A percentile compares a stretch with the other conserved stretches of the same genome.
Conservation (phyloP, 1,284 basidiomycete species). For the Athelia sp. region DNA sequence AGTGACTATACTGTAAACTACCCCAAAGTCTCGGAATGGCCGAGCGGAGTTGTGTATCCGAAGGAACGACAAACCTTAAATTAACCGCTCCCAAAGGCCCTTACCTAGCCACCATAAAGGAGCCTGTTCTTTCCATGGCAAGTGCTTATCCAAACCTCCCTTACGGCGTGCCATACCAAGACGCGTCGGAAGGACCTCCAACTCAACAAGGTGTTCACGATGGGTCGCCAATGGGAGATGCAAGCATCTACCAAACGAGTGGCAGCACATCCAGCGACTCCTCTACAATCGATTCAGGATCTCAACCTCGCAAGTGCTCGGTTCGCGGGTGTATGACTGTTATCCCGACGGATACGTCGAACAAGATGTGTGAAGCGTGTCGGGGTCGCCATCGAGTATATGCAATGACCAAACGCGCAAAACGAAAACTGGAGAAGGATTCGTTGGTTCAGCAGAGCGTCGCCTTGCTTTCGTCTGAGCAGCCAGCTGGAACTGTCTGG, state of each 20-base stretch:
- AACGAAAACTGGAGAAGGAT: slow-evolving; percentile 47
- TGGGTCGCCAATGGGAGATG: background rate
- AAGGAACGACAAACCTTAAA: too few relatives aligned
- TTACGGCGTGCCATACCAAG: background rate
- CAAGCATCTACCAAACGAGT: background rate
- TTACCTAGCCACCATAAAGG: background rate
- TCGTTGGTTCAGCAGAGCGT: slow-evolving; percentile 26
- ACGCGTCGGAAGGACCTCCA: background rate
- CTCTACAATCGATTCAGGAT: background rate
- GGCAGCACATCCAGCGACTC: background rate
- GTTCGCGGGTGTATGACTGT: slow-evolving; percentile 27
- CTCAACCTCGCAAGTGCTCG: slow-evolving; percentile 21
- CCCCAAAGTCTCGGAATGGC: too few relatives aligned
- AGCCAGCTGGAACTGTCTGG: slow-evolving; percentile 15
- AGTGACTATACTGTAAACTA: too few relatives aligned
- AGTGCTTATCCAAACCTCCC: background rate
- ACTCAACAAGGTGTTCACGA: background rate
- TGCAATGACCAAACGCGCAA: slow-evolving; percentile 45
- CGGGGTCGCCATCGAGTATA: slow-evolving; percentile 46
- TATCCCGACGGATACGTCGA: slow-evolving; percentile 15
- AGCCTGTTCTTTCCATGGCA: background rate
- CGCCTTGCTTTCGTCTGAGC: slow-evolving; percentile 13
- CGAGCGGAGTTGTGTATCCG: too few relatives aligned
- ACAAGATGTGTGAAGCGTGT: slow-evolving; percentile 52
- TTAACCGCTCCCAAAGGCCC: too few relatives aligned